These are phyloP conservation scores for Suillus fuscotomentosus DNA, from an alignment of 768 basidiomycete genomes.

Conservation along the genomic window DNA sequence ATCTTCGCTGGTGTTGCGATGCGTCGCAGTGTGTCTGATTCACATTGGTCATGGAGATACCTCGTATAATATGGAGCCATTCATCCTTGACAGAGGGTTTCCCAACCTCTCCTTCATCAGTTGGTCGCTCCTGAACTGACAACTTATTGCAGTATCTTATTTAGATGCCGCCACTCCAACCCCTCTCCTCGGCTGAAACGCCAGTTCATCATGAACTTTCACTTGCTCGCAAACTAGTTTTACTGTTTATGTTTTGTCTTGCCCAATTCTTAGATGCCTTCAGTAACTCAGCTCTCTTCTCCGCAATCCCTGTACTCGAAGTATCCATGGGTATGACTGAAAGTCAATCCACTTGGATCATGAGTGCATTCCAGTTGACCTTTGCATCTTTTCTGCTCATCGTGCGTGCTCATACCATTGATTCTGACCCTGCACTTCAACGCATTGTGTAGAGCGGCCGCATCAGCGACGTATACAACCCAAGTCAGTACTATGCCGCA, in stretches of 20 bases:
- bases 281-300: slow-evolving; percentile 39
- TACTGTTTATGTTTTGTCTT: slow-evolving; percentile 39
- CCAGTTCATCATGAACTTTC: slow-evolving; percentile 15
- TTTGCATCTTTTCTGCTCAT: slow-evolving; percentile 43
- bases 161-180: slow-evolving; percentile 11
- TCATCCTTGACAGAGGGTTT: background rate
- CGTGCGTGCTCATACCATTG: slow-evolving; percentile 20
- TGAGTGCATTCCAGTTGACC: slow-evolving; percentile 40
- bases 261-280: slow-evolving; percentile 46
- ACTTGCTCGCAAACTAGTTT: slow-evolving; percentile 22
- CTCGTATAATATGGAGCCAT: slow-evolving; percentile 1
- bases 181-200: background rate
- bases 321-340: slow-evolving; percentile 16
- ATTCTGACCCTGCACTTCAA: background rate
- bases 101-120: background rate
- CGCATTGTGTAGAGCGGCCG: slow-evolving; percentile 32
- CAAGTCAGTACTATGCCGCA: slow-evolving; percentile 29
- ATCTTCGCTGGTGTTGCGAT: background rate
- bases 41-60: background rate
- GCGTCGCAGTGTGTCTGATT: background rate
- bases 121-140: background rate
- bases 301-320: slow-evolving; percentile 38
- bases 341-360: slow-evolving; percentile 36
- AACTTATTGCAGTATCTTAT: background rate
- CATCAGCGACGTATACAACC: slow-evolving; percentile 38